Conservation (phyloP, 352 stramenopile species). For the Ophiocytium majus region DNA sequence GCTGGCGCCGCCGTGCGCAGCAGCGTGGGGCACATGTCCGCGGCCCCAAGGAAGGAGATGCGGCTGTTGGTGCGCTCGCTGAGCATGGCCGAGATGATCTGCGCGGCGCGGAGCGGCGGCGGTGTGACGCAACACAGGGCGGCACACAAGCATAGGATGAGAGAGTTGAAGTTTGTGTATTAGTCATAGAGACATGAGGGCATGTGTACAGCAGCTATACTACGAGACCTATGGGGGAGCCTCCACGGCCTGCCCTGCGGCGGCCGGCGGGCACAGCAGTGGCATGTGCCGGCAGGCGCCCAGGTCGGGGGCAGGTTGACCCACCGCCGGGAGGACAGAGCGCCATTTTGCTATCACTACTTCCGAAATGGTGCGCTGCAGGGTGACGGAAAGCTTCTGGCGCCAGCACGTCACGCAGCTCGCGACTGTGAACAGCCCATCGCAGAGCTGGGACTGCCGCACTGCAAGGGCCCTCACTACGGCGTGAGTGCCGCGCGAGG, state of each 20-base stretch:
- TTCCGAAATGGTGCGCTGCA: too few species aligned
- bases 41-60: slow-evolving; percentile 4
- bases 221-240: neutral
- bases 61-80: neutral
- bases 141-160: neutral
- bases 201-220: neutral
- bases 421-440: too few species aligned
- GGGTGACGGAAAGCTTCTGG: too few species aligned
- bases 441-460: too few species aligned
- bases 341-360: too few species aligned
- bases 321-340: too few species aligned
- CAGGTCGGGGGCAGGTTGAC: too few species aligned
- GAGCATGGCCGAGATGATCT: slow-evolving; percentile 12
- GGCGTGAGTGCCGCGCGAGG: too few species aligned
- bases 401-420: too few species aligned
- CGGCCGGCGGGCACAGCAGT: neutral
- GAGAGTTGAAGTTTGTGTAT: neutral
- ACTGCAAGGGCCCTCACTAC: too few species aligned
- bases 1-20: neutral
- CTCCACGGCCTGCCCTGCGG: neutral
- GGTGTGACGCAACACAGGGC: neutral
- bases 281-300: neutral
- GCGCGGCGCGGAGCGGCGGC: neutral
- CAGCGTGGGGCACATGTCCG: neutral
- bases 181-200: neutral